Conservation (phyloP, 2,329 filamentous ascomycete genomes). For the Xylariaceae sp. region DNA sequence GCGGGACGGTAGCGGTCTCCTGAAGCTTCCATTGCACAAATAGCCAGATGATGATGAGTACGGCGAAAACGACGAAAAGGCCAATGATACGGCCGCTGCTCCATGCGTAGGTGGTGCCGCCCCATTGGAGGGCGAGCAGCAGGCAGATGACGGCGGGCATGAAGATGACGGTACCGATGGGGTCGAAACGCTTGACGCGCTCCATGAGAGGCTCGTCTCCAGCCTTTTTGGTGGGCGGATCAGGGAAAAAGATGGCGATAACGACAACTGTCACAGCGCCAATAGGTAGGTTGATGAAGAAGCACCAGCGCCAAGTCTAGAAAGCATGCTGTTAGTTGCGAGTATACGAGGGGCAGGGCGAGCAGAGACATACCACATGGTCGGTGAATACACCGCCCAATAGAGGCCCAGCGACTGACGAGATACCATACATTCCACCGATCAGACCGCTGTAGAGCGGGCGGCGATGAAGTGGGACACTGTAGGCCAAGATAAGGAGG, state of each 20-base stretch:
- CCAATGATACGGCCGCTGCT: background rate
- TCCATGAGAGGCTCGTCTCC: background rate
- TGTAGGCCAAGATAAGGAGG: constrained; percentile 30
- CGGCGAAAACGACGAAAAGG: constrained; percentile 3
- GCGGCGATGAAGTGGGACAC: constrained; percentile 21
- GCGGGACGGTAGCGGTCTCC: constrained; percentile 35
- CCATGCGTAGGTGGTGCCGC: background rate
- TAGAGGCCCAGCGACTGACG: constrained; percentile 29
- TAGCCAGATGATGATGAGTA: constrained; percentile 27
- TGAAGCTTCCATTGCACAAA: constrained; percentile 28
- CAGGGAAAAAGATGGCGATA: constrained; percentile 21
- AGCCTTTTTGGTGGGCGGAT: constrained; percentile 7
- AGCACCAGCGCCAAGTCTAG: constrained; percentile 18
- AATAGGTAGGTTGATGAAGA: constrained; percentile 17
- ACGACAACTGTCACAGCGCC: constrained; percentile 11
- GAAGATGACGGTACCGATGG: background rate
- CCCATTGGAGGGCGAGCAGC: constrained; percentile 2
- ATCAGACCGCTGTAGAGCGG: constrained; percentile 22
- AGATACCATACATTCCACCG: constrained; percentile 35
- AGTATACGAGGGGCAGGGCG: background rate
- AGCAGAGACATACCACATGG: constrained; percentile 24
- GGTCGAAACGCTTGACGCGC: constrained; percentile 1
- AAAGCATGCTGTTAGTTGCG: constrained; percentile 2
- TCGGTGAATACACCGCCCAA: constrained; percentile 29
- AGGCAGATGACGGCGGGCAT: constrained; percentile 2